phyloP scores from a whole-genome alignment of 768 basidiomycete species.

The Boletus rufocinnamomeus region DNA sequence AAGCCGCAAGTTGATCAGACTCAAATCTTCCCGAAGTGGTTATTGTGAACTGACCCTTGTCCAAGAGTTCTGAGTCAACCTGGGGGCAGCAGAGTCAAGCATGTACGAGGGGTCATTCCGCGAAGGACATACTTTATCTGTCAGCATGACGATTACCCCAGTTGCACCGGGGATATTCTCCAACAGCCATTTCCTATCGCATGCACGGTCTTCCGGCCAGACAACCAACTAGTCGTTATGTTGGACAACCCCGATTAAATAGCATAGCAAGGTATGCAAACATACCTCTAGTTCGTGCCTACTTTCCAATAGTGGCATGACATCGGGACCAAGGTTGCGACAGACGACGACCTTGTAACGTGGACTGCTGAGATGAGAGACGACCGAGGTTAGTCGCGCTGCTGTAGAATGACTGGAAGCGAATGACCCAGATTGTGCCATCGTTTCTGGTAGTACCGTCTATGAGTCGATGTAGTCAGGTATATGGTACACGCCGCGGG shows the following conservation, averaged over 20 bases:
- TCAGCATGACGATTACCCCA: constrained; percentile 64
- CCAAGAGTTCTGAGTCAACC: constrained; percentile 68
- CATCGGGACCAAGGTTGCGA: constrained; percentile 61
- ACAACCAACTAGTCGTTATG: constrained; percentile 41
- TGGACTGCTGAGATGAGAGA: constrained; percentile 26
- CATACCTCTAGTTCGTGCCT: constrained; percentile 56
- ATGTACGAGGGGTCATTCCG: background rate
- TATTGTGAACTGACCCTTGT: constrained; percentile 34
- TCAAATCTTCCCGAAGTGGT: background rate
- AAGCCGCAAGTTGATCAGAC: background rate
- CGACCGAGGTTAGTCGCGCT: constrained; percentile 29
- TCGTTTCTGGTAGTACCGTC: constrained; percentile 6
- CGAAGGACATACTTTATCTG: constrained; percentile 61
- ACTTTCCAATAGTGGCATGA: constrained; percentile 56
- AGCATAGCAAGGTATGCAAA: background rate
- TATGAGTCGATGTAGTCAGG: background rate
- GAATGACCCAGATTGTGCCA: constrained; percentile 33
- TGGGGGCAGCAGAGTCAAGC: constrained; percentile 30
- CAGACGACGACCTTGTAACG: constrained; percentile 54
- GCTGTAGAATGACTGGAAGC: constrained; percentile 8
- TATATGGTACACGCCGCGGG: background rate
- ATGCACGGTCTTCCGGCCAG: constrained; percentile 56
- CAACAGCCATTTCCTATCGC: constrained; percentile 70
- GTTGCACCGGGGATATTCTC: constrained; percentile 66
- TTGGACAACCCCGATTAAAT: background rate